Base-by-base conservation (phyloP, 176 grass and related monocot genomes). In the Cenchrus fungigraminus region DNA sequence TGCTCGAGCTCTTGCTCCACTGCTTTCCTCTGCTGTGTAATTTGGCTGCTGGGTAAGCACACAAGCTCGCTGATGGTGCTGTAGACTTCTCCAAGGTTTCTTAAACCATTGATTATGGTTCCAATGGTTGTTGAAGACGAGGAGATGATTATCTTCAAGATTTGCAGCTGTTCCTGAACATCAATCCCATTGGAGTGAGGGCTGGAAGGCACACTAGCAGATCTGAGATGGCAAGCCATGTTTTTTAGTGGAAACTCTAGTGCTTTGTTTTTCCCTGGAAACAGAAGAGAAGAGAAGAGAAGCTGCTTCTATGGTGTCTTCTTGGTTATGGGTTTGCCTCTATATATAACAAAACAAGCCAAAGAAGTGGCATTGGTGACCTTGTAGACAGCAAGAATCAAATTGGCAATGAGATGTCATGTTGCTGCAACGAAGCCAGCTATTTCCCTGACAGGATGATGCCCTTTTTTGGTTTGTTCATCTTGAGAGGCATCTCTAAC, bases 141-240 rank as follows among this genome's bases (percentile, higher is more conserved):
- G 17, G 64, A 76, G 14, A 83, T 40, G 16, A 13, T 59, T 29
- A 15, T n/a, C 50, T 51, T 79, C 9, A 90, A 12, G 28, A 32
- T 88, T 2, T 72, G 68, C 55, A 89, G 59, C 79, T 83, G 78
- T 31, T 86, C 78, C 25, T 92, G 51, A 0, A 83, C n/a, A 15
- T 72, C 28, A 4, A 71, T 70, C 45, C 63, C 22, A 3, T 52
- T 20, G 8, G 73, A 81, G 40, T 72, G 10, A 40, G 82, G 71
- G 14, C 71, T 81, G 1, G 82, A 84, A 44, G 86, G 83, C 74
- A 80, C 42, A 22, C 75, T 89, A 1, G 50, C 57, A 20, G 87
- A 86, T 78, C 83, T 88, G 1, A 71, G 19, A 32, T 86, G 88
- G 83, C 17, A 85, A 79, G 78, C 88, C 88, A 93, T 90, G 31